These are phyloP conservation scores for Pycnococcus provasolii DNA, from an alignment of 139 green algal species.

Conservation along the genomic window DNA sequence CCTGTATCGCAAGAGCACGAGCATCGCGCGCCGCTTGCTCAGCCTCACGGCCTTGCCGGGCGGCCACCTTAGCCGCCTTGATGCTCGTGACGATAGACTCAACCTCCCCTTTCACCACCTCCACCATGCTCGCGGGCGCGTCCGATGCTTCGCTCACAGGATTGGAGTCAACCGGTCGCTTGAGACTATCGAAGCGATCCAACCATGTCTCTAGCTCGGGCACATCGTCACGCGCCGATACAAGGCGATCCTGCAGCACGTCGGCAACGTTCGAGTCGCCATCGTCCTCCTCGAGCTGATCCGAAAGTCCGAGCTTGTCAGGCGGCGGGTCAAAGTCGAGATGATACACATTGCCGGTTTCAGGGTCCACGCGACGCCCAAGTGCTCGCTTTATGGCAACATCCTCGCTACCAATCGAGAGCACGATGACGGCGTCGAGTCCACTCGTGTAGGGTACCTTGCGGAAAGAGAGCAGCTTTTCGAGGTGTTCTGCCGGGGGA, in stretches of 20 bases:
- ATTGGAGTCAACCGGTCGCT: too few species aligned
- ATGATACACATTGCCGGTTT: slow-evolving; percentile 55
- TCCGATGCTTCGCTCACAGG: too few species aligned
- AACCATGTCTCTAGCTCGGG: too few species aligned
- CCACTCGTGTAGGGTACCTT: slow-evolving; percentile 33
- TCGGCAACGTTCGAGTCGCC: slow-evolving; percentile 35
- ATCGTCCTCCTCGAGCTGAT: slow-evolving; percentile 39
- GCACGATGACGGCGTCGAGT: slow-evolving; percentile 55
- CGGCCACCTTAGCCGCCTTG: slow-evolving; percentile 1
- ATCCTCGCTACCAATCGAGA: slow-evolving; percentile 23
- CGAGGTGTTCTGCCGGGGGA: slow-evolving; percentile 19
- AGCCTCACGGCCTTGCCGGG: neutral
- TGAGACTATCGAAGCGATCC: too few species aligned
- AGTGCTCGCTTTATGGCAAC: slow-evolving; percentile 30
- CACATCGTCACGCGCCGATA: too few species aligned
- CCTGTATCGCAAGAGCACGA: slow-evolving; percentile 23
- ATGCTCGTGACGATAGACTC: neutral
- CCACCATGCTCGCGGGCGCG: too few species aligned
- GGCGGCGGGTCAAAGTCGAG: slow-evolving; percentile 53
- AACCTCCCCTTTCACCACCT: neutral
- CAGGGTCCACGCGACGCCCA: slow-evolving; percentile 32
- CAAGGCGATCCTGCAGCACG: slow-evolving; percentile 22
- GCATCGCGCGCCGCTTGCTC: slow-evolving; percentile 26
- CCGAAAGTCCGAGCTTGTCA: slow-evolving; percentile 40
- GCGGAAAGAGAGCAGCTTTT: slow-evolving; percentile 34